Evolutionary conservation across 1,284 basidiomycete species (phyloP), one percentile per base, ranked within the genome.

Genomic region (Leccinum pallidistipes): DNA sequence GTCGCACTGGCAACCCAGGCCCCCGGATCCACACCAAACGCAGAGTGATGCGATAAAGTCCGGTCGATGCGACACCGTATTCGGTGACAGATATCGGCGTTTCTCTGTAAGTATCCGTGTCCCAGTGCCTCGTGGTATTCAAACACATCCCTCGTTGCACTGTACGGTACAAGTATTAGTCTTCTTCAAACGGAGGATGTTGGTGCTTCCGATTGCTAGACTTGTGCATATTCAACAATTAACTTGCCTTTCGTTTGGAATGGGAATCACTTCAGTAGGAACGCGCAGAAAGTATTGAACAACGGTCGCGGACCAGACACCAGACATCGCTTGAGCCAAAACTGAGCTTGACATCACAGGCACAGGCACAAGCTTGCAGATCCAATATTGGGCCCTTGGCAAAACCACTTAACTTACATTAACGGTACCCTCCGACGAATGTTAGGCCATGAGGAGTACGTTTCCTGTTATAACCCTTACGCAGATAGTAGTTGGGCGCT

Each of bases 271-370:
- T 47, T 2, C 2, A 45, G 40, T 18, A 18, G 45, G 7, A 5
- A 27, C 40, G 7, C 18, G 59, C 18, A 43, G n/a, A n/a, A 50
- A 51, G 34, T 54, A 31, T 61, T 18, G 29, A 36, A 60, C 59
- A 6, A 8, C 18, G 12, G 16, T 52, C 51, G 11, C n/a, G 51
- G 7, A 29, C 34, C 34, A 36, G 32, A 21, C 5, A 27, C 52
- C 5, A 31, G 14, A 58, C 31, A 56, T 40, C 18, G 21, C 47
- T 24, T 49, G 21, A 49, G 12, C 58, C 66, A 31, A 64, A 58
- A 53, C 3, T 18, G 31, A 36, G 21, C 40, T 34, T 53, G 49
- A 63, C 60, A 57, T 67, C 40, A 58, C 51, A 56, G 58, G 58
- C 36, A 56, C 58, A 55, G n/a, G 27, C 32, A 52, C 24, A 47